These are phyloP conservation scores for Picochlorum sp. DNA, from an alignment of 139 green algal genomes.

Conservation along the genomic window DNA sequence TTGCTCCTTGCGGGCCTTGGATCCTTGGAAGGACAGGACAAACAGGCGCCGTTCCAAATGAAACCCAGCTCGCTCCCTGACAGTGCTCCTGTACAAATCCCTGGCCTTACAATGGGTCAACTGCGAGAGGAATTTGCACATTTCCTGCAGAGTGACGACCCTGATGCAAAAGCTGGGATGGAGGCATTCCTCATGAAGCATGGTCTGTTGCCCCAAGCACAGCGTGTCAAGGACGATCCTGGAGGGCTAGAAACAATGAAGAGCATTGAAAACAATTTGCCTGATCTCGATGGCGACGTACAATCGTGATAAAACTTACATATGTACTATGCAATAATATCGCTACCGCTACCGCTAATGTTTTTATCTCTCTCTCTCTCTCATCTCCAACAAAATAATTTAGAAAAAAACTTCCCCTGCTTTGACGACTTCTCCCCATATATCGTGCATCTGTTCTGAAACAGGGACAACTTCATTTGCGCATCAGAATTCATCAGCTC, in stretches of 20 bases:
- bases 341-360: too few species aligned
- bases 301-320: neutral
- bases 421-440: too few species aligned
- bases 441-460: too few species aligned
- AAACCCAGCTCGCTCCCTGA: constrained; percentile 1
- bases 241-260: constrained; percentile 7
- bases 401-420: neutral
- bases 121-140: constrained; percentile 23
- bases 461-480: too few species aligned
- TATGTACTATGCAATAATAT: too few species aligned
- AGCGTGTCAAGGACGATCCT: constrained; percentile 2
- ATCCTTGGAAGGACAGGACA: neutral
- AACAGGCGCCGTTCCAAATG: neutral
- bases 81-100: constrained; percentile 5
- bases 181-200: neutral
- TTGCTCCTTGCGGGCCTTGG: neutral
- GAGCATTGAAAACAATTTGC: constrained; percentile 11
- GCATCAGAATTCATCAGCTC: too few species aligned
- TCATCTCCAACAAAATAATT: too few species aligned
- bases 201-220: neutral
- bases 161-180: neutral
- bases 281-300: neutral
- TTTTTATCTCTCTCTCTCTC: too few species aligned
- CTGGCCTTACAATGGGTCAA: constrained; percentile 10
- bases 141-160: neutral